Base-by-base conservation (phyloP, 2,329 filamentous ascomycete genomes). In the Cladophialophora carrionii region DNA sequence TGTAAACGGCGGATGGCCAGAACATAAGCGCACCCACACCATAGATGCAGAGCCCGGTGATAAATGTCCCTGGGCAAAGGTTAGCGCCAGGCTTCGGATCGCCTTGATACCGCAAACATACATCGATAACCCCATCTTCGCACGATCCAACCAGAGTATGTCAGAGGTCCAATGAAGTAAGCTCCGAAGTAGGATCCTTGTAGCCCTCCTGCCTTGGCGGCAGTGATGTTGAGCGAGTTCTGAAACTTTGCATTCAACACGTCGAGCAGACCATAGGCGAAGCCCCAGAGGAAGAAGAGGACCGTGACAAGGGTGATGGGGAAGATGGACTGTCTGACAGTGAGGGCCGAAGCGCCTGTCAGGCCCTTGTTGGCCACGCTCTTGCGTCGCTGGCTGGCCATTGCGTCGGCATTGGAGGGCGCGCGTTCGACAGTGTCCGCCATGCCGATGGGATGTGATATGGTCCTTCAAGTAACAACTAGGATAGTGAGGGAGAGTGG, bases 21-120 rank as follows among this genome's bases (percentile, higher is more conserved):
- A 94, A 93, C 78, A 92, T 91, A 68, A 94, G 86, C 41, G 90
- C 91, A 1, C 89, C 89, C 4, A 86, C 81, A 1, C 88, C 87
- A 75, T 91, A 91, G 52, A 92, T 82, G 63, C 78, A 81, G 6
- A 92, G 81, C 43, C 90, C 91, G 31, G 88, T 82, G 65, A 95
- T 93, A 71, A 95, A 93, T 0, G 90, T 91, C 49, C 37, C 37
- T 43, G n/a, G 2, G 37, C 4, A 17, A 14, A 43, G 7, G 10
- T 43, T 8, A 43, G 37, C 37, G 8, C 37, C 37, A 43, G 14
- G n/a, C 17, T 17, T 17, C 34, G 34, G 37, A n/a, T 6, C n/a
- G 37, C 5, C 17, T n/a, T n/a, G 5, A 17, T 5, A 20, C 14
- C 14, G 37, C n/a, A 43, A 17, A 43, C 37, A 8, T 43, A 43